Evolutionary conservation across 2,329 filamentous ascomycete species (phyloP), one percentile per base, ranked within the genome.

Genomic region (Fusarium sp.): DNA sequence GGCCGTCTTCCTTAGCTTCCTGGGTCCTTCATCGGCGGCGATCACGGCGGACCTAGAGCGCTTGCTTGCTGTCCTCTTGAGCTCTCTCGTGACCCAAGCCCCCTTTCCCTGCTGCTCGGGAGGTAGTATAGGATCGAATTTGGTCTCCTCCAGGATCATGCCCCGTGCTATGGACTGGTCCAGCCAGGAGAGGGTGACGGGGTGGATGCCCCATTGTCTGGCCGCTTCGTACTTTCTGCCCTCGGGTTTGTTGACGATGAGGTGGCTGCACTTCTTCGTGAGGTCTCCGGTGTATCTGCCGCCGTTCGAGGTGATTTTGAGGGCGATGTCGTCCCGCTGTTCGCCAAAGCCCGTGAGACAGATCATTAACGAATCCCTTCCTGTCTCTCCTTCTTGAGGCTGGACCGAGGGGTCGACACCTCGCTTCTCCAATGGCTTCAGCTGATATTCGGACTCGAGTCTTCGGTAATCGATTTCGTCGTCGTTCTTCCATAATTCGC

Each of bases 201-300:
- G 90, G 62, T 90, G 90, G 74, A 98, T 90, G 54, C 89, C 88
- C 95, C 96, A 99, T 76, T 88, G 88, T 75, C 90, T 91, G n/a
- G 96, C 96, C 65, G 94, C 94, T 64, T 90, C 90, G 81, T 97
- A 99, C 82, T 99, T 99, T 70, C 94, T 93, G 24, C 96, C 96
- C 73, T 93, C 90, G 10, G 96, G 91, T 60, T 89, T 89, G 71
- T 89, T 89, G 35, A 94, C 94, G 73, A 99, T 93, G 18, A 99
- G 88, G 82, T 99, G 96, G 2, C 95, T 97, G 73, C 97, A 94
- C 63, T 87, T 88, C 78, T 92, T 94, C 11, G 95, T 97, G 62
- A 99, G 87, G 80, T 99, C 96, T 64, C 93, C 94, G 31, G 93
- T 92, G 81, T 98, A 98, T 63, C 89, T 86, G n/a, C 92, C 96